Base-by-base conservation (phyloP, 2,329 filamentous ascomycete genomes). In the Lachnellula subtilissima region DNA sequence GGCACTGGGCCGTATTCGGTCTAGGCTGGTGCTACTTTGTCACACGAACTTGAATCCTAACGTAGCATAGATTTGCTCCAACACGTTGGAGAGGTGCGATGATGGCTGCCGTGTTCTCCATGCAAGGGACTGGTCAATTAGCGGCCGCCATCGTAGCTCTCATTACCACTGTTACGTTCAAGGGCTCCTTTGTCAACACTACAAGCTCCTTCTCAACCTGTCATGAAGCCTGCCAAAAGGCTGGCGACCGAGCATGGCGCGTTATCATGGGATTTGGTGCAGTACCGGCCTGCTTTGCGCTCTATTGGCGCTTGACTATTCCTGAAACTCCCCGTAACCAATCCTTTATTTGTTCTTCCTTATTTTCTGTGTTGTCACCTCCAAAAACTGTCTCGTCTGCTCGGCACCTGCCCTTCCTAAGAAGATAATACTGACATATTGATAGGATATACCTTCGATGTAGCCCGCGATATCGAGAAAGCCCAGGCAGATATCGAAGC, bases 281-380 rank as follows among this genome's bases (percentile, higher is more conserved):
- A 12, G 75, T 94, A 9, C 89, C 89, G 0, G 89, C 87, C 3
- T 88, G 84, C 65, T 80, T 91, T 56, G 89, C 89, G 12, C 77
- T 94, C n/a, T 93, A 92, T 73, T 94, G 89, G 74, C 87, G 89
- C 60, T 81, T 94, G 52, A 93, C 89, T 22, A 92, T 94, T 56
- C 89, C 89, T 8, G 90, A 94, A 74, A 92, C 89, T 3, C 88
- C 89, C 39, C 83, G 88, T 15, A 15, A 39, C 8, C 28, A 28
- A 28, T 28, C 8, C 8, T 28, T 28, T 28, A 8, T 28, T 28
- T 28, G 28, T 7, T 28, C 28, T 28, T 28, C 28, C 28, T 28
- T 9, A 28, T 9, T 28, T 28, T 1, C 8, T 28, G 28, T 28
- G 28, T 28, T 28, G 28, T 28, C 6, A 28, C 28, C 28, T 7